Evolutionary conservation across 2,329 filamentous ascomycete genomes (phyloP), one percentile per base, ranked within the genome.

Genomic region (Geoglossum cookeanum): DNA sequence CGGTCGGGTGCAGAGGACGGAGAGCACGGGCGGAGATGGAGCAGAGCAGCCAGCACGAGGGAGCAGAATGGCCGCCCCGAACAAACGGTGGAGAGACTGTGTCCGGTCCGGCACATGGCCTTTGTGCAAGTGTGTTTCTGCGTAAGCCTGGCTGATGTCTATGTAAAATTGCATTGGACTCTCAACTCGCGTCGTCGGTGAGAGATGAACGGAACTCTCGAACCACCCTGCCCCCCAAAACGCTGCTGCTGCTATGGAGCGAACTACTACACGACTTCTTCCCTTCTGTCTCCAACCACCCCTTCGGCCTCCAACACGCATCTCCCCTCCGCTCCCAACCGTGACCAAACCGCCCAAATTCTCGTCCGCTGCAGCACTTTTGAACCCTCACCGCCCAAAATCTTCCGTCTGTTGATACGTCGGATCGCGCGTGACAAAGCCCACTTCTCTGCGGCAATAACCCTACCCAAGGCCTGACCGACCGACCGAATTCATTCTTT

Each of bases 401-500:
- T 29, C 22, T 22, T 15, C 27, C 27, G 27, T 33, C 29, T 52
- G 27, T 52, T 33, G 27, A 52, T 33, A 52, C 48, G 48, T 52
- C 29, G 48, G 48, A 52, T 52, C 48, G 48, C 48, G 22, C 48
- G 48, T 52, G 48, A 52, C 48, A 52, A 52, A 52, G 48, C 32
- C 15, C 48, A 15, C 15, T 52, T 52, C 27, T 52, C 29, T 52
- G 48, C 48, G 48, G 48, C 48, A 52, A 52, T 52, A 52, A 22
- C 48, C 48, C 48, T 52, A 52, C 48, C 35, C 27, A 52, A 52
- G 27, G 48, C n/a, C 48, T 52, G 48, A 52, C 48, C 48, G 48
- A 52, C 48, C 48, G 48, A 52, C 48, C 48, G 48, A 33, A 52
- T 52, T 52, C 48, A 52, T 30, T 52, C 48, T 29, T 52, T 52